Conservation (phyloP, 1,284 basidiomycete genomes). For the Pisolithus thermaeus region DNA sequence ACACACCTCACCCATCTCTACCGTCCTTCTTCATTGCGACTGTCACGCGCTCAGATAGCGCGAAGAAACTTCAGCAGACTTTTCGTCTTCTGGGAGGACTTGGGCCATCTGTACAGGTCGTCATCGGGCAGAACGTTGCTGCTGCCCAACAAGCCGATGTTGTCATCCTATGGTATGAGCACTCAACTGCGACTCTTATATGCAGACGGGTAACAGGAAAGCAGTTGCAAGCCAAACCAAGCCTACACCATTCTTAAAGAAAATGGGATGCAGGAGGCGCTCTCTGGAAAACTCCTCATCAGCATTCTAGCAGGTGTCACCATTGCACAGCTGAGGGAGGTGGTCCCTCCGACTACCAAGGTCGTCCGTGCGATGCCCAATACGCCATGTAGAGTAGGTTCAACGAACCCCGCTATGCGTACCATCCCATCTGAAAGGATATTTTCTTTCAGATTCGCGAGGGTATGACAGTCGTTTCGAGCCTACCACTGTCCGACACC, state of each 20-base stretch:
- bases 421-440: slow-evolving; percentile 1
- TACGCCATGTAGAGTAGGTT: slow-evolving; percentile 86
- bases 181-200: neutral
- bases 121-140: slow-evolving; percentile 65
- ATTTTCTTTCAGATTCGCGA: slow-evolving; percentile 75
- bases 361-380: slow-evolving; percentile 99
- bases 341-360: slow-evolving; percentile 74
- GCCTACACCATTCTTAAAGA: slow-evolving; percentile 73
- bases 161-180: slow-evolving; percentile 76
- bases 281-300: slow-evolving; percentile 88
- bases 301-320: slow-evolving; percentile 97
- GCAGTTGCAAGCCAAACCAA: slow-evolving; percentile 91
- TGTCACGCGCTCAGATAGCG: slow-evolving; percentile 78
- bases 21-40: slow-evolving; percentile 88
- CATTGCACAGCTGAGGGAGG: slow-evolving; percentile 71
- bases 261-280: slow-evolving; percentile 79
- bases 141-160: slow-evolving; percentile 79
- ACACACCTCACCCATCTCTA: slow-evolving; percentile 56
- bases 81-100: slow-evolving; percentile 57
- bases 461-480: slow-evolving; percentile 92
- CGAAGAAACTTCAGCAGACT: slow-evolving; percentile 58
- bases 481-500: slow-evolving; percentile 42
- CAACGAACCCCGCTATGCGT: neutral
- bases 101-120: slow-evolving; percentile 64
- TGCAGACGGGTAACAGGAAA: slow-evolving; percentile 1